Conservation (phyloP, 1,284 basidiomycete species). For the Trichosporon ovoides region DNA sequence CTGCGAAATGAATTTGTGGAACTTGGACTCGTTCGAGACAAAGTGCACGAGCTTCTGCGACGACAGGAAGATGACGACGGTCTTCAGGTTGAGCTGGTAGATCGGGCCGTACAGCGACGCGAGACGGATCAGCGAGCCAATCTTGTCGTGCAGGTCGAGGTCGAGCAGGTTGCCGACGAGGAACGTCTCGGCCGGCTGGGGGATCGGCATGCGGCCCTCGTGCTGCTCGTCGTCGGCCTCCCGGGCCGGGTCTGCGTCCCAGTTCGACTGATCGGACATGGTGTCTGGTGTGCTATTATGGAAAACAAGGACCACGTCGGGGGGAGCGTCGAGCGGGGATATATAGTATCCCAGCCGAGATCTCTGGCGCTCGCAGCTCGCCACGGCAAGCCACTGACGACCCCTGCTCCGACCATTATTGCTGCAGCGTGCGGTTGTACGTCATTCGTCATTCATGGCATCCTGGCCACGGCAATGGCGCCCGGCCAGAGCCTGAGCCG, state of each 20-base stretch:
- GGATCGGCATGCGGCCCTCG: slow-evolving; percentile 5
- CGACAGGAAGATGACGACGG: slow-evolving; percentile 41
- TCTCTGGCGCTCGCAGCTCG: too few relatives aligned
- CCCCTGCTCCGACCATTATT: too few relatives aligned
- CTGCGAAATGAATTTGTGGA: slow-evolving; percentile 50
- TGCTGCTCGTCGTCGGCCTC: background rate
- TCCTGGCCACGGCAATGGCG: too few relatives aligned
- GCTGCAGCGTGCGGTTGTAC: too few relatives aligned
- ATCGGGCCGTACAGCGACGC: slow-evolving; percentile 17
- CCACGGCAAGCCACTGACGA: too few relatives aligned
- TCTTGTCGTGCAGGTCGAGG: slow-evolving; percentile 16
- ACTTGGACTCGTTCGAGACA: slow-evolving; percentile 52
- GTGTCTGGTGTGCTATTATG: too few relatives aligned
- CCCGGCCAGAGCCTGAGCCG: too few relatives aligned
- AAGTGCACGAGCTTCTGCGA: slow-evolving; percentile 52
- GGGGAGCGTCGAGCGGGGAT: too few relatives aligned
- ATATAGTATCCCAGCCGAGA: too few relatives aligned
- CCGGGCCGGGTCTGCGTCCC: background rate
- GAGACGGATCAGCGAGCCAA: slow-evolving; percentile 49
- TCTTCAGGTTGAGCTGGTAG: slow-evolving; percentile 12
- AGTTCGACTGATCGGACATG: too few relatives aligned
- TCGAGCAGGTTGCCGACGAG: slow-evolving; percentile 48
- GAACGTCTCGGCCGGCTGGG: slow-evolving; percentile 12
- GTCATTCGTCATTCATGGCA: too few relatives aligned
- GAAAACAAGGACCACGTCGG: too few relatives aligned